A percentile compares a stretch with the other conserved stretches of the same genome.
Evolutionary conservation across 75 land plant species (phyloP).

Genomic region (Sequoiadendron giganteum): DNA sequence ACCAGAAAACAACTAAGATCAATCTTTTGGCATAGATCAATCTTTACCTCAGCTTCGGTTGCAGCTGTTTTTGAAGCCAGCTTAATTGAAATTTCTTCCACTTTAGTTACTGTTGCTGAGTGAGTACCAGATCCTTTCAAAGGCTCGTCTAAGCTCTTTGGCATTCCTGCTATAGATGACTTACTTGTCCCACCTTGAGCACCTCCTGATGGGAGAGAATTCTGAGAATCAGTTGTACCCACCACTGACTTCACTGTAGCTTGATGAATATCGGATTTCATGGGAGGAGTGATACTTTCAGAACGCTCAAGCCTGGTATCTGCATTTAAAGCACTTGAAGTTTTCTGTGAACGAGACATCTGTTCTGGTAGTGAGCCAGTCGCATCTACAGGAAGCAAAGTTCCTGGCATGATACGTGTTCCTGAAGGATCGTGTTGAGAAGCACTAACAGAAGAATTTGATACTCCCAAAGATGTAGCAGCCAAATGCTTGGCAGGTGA

Average conservation of each 20-base stretch:
- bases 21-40: constrained; percentile 11
- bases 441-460: constrained; percentile 20
- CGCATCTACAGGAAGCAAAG: constrained; percentile 18
- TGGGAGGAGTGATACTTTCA: constrained; percentile 20
- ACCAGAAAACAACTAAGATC: neutral
- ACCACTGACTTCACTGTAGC: constrained; percentile 18
- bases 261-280: constrained; percentile 31
- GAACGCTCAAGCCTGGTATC: constrained; percentile 45
- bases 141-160: constrained; percentile 33
- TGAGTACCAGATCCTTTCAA: constrained; percentile 12
- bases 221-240: constrained; percentile 34
- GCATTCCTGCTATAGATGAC: constrained; percentile 15
- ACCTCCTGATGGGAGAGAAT: constrained; percentile 9
- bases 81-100: constrained; percentile 43
- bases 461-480: constrained; percentile 20
- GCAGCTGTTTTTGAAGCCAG: constrained; percentile 26
- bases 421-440: constrained; percentile 31
- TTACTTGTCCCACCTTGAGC: constrained; percentile 20
- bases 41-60: constrained; percentile 77
- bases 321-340: constrained; percentile 13
- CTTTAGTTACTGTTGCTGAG: neutral
- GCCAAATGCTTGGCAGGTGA: constrained; percentile 44
- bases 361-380: constrained; percentile 29
- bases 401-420: constrained; percentile 3
- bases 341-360: constrained; percentile 16